Evolutionary conservation across 169 alveolate species (phyloP).

Genomic region (Eimeria praecox): DNA sequence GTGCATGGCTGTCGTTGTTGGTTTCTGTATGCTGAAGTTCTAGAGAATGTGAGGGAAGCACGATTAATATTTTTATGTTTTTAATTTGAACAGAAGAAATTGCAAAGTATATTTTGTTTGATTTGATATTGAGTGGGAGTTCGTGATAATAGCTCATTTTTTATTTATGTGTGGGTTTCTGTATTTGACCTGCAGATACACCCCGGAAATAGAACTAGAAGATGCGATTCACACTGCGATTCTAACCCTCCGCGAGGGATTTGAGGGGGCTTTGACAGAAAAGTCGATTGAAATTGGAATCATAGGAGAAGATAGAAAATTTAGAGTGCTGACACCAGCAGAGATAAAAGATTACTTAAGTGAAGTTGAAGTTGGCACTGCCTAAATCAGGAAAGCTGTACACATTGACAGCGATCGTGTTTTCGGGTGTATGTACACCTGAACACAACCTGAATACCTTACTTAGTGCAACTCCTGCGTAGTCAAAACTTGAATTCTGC

Average conservation of each 20-base stretch:
- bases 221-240: constrained; percentile 98
- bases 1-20: too few species aligned
- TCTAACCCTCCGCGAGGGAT: constrained; percentile 95
- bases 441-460: background rate
- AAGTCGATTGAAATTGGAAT: constrained; percentile 98
- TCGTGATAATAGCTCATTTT: background rate
- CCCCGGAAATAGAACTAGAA: constrained; percentile 96
- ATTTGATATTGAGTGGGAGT: background rate
- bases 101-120: too few species aligned
- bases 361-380: constrained; percentile 88
- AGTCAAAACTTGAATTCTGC: background rate
- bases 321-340: constrained; percentile 88
- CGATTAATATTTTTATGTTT: too few species aligned
- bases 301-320: constrained; percentile 92
- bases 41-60: too few species aligned
- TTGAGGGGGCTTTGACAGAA: constrained; percentile 98
- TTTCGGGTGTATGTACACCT: constrained; percentile 11
- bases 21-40: too few species aligned
- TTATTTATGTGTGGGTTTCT: too few species aligned
- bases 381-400: background rate
- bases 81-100: background rate
- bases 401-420: background rate
- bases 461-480: background rate
- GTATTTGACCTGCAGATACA: constrained; percentile 85
- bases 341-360: constrained; percentile 91